Conservation (phyloP, 352 stramenopile genomes). For the Phytophthora megakarya region DNA sequence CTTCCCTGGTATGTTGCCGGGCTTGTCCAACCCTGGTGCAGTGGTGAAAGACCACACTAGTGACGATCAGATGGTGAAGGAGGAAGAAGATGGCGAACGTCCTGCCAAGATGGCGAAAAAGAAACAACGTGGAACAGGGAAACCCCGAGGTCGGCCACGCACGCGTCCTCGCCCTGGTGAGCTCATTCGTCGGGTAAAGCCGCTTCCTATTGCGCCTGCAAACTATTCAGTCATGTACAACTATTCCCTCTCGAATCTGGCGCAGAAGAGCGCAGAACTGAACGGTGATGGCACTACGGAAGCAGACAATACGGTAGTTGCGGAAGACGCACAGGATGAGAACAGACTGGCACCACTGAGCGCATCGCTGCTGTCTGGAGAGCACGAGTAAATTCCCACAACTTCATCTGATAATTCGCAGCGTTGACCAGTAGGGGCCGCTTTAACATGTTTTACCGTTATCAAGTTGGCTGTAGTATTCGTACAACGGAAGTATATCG, state of each 20-base stretch:
- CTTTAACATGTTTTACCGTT: conserved; percentile 23
- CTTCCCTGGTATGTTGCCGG: conserved; percentile 44
- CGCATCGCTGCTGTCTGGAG: conserved; percentile 51
- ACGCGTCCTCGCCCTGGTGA: conserved; percentile 77
- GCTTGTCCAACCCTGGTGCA: conserved; percentile 35
- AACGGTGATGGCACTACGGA: conserved; percentile 34
- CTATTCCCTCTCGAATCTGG: conserved; percentile 61
- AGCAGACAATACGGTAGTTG: conserved; percentile 12
- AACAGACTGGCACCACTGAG: conserved; percentile 49
- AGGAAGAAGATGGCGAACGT: conserved; percentile 31
- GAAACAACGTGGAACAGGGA: conserved; percentile 73
- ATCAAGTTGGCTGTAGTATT: background rate
- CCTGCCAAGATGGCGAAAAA: conserved; percentile 69
- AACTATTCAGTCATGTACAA: conserved; percentile 84
- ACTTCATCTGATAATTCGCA: conserved; percentile 35
- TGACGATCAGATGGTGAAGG: conserved; percentile 35
- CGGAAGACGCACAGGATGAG: conserved; percentile 43
- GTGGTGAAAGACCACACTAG: conserved; percentile 41
- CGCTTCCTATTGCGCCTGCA: conserved; percentile 68
- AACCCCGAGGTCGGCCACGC: conserved; percentile 69
- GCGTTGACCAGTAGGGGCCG: conserved; percentile 4
- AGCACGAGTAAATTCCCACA: conserved; percentile 52
- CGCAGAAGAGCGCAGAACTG: conserved; percentile 58
- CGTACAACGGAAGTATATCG: conserved; percentile 10
- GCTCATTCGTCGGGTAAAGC: conserved; percentile 75